phyloP scores from a whole-genome alignment of 805 yeast species.

The Naumovozyma castellii region DNA sequence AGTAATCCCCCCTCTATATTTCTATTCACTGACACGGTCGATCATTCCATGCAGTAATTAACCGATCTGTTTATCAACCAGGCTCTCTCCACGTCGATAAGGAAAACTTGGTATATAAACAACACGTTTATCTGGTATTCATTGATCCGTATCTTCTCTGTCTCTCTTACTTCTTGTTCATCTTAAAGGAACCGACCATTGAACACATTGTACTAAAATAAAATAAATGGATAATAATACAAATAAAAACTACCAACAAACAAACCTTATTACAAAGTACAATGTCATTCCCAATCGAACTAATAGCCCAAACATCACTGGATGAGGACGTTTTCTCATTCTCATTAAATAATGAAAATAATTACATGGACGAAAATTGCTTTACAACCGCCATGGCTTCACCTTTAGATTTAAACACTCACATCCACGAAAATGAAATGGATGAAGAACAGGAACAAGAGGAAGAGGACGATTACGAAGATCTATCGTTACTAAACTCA shows the following conservation, averaged over 20 bases:
- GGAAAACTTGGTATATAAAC: no score
- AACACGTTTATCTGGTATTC: no score
- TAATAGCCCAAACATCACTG: slow-evolving; percentile 55
- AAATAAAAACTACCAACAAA: background rate
- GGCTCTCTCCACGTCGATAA: no score
- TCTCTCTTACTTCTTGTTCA: no score
- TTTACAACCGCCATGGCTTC: slow-evolving; percentile 11
- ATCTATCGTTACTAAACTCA: background rate
- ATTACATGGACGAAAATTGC: slow-evolving; percentile 35
- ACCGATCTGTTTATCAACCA: no score
- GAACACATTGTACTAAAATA: background rate
- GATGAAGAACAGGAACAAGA: slow-evolving; percentile 4
- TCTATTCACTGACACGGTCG: no score
- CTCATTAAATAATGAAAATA: slow-evolving; percentile 38
- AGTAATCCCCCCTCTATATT: no score
- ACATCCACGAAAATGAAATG: slow-evolving; percentile 12
- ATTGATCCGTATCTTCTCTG: no score
- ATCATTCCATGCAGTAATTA: no score
- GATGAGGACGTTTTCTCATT: slow-evolving; percentile 66
- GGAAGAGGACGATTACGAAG: slow-evolving; percentile 2
- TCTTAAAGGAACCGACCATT: no score
- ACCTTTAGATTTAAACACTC: slow-evolving; percentile 24
- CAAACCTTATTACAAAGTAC: slow-evolving; percentile 7
- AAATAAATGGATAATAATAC: background rate
- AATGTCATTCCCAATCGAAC: slow-evolving; percentile 63